These are phyloP conservation scores for Arthrobotrys pseudoclavata DNA, from an alignment of 2,329 filamentous ascomycete genomes.

Conservation along the genomic window DNA sequence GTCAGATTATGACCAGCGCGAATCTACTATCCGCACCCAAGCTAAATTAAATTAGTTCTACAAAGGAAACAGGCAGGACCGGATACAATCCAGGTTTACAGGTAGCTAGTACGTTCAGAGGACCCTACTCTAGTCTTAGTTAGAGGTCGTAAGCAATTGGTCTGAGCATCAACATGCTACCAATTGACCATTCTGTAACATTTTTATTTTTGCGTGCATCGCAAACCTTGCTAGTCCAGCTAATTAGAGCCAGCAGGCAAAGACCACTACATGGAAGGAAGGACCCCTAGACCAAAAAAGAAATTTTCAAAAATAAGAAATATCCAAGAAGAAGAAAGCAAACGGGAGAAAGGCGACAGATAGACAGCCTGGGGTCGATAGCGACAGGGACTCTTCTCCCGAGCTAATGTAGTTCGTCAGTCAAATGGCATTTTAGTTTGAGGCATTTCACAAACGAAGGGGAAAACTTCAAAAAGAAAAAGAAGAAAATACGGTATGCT, in stretches of 20 bases:
- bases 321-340: conserved; percentile 47
- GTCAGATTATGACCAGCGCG: conserved; percentile 43
- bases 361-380: conserved; percentile 56
- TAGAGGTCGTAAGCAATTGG: conserved; percentile 49
- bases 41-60: conserved; percentile 59
- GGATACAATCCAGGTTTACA: conserved; percentile 60
- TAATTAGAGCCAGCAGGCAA: conserved; percentile 57
- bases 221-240: conserved; percentile 57
- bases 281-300: conserved; percentile 53
- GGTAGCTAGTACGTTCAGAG: conserved; percentile 44
- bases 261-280: conserved; percentile 56
- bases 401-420: conserved; percentile 57
- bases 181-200: conserved; percentile 53
- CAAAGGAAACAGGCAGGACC: conserved; percentile 60
- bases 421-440: conserved; percentile 59
- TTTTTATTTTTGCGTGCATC: conserved; percentile 53
- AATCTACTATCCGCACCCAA: conserved; percentile 58
- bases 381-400: conserved; percentile 50
- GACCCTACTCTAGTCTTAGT: conserved; percentile 56
- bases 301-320: conserved; percentile 47
- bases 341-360: conserved; percentile 58
- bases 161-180: conserved; percentile 56
- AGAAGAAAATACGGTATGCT: conserved; percentile 44
- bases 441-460: conserved; percentile 58
- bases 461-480: conserved; percentile 20